Evolutionary conservation across 257 asterid genomes (phyloP).

Genomic region (Plantago elongata): DNA sequence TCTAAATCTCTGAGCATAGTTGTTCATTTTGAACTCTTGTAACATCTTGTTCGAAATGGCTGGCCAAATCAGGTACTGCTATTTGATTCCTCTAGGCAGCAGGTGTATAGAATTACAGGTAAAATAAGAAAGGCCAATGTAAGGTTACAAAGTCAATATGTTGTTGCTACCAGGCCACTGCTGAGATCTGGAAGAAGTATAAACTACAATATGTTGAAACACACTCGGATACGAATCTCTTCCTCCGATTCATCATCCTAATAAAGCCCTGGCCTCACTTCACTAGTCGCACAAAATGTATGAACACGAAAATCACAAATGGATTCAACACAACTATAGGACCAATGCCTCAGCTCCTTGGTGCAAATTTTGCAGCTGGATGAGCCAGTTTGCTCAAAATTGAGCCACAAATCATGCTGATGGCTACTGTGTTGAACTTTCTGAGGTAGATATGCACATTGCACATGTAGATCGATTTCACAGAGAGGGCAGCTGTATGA

Average conservation of each 20-base stretch:
- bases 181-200: too few species aligned
- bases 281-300: conserved; percentile 50
- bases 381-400: conserved; percentile 10
- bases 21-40: too few species aligned
- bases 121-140: too few species aligned
- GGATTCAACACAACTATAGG: conserved; percentile 31
- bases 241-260: conserved; percentile 29
- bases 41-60: too few species aligned
- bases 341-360: conserved; percentile 41
- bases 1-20: too few species aligned
- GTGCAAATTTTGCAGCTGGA: conserved; percentile 41
- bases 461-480: conserved; percentile 58
- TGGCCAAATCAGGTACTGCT: too few species aligned
- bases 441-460: conserved; percentile 47
- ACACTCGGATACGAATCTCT: too few species aligned
- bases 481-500: conserved; percentile 55
- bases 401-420: conserved; percentile 35
- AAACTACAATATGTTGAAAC: too few species aligned
- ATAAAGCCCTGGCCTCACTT: conserved; percentile 50
- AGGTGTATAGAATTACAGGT: too few species aligned
- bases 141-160: too few species aligned
- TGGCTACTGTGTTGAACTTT: conserved; percentile 35
- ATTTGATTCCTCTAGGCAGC: too few species aligned
- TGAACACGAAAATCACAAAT: conserved; percentile 49
- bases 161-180: too few species aligned